Evolutionary conservation across 352 stramenopile species (phyloP), one percentile per base, ranked within the genome.

Genomic region (Phytophthora sp.): DNA sequence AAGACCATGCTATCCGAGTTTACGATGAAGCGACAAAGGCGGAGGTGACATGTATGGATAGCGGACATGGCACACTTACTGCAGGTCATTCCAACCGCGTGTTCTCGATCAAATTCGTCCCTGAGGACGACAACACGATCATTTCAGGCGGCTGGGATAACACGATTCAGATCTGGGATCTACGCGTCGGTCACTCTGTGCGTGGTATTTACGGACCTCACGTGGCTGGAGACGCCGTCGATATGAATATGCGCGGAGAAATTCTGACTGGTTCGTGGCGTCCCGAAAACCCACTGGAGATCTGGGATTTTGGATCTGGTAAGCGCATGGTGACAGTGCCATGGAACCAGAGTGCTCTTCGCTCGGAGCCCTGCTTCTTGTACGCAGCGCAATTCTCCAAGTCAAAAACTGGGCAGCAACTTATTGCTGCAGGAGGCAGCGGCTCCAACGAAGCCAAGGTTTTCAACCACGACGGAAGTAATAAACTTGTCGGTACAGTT

Each of bases 141-240:
- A 62, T 98, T 12, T 94, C 88, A 7, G 92, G 91, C 9, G 91
- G 92, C 20, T 98, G 92, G 92, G 92, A 98, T 69, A 97, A 97
- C 82, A 97, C 90, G 35, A 66, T 98, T 2, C 92, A 97, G 78
- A 96, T 98, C 66, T 98, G 92, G 92, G 92, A 98, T 56, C 60
- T 93, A 23, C 82, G 92, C 30, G 79, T 75, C 6, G 90, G 89
- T n/a, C 71, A 96, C 66, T 93, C 90, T 5, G 91, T 97, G 33
- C 88, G 88, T 31, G 84, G 81, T 27, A 95, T 98, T 64, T 98
- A 96, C 63, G 92, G 92, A 0, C 92, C 92, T n/a, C 91, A 98
- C 49, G 84, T 98, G 20, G 84, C 84, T 9, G 84, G 84, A 24
- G 84, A 93, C 33, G 79, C 84, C 4, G 84, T 93, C 42, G 84